Evolutionary conservation across 129 eudicot species (phyloP).

Genomic region (Saussurea involucrata): DNA sequence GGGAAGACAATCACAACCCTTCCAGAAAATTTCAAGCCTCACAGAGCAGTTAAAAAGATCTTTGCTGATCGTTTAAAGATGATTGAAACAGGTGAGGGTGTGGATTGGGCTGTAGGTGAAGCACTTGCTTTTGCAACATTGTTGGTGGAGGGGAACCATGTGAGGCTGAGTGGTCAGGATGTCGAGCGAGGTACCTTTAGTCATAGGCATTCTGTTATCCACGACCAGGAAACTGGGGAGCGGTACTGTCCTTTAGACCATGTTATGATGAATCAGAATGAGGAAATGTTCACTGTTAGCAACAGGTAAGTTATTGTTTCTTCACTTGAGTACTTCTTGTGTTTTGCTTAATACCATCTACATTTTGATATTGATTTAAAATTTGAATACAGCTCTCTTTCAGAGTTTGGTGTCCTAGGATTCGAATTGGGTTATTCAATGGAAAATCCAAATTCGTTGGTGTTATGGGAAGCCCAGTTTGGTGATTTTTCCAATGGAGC

Average conservation of each 20-base stretch:
- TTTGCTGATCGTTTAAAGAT: constrained; percentile 81
- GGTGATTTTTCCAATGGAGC: constrained; percentile 97
- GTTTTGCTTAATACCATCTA: no score
- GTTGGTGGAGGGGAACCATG: constrained; percentile 95
- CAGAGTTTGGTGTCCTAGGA: constrained; percentile 94
- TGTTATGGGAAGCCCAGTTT: constrained; percentile 96
- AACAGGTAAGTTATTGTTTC: constrained; percentile 54
- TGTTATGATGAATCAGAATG: constrained; percentile 64
- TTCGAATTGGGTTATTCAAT: constrained; percentile 94
- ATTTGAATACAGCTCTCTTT: constrained; percentile 67
- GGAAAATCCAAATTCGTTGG: constrained; percentile 97
- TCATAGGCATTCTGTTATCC: constrained; percentile 87
- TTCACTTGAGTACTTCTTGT: no score
- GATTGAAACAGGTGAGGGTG: constrained; percentile 95
- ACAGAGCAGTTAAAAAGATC: constrained; percentile 80
- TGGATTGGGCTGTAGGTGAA: constrained; percentile 98
- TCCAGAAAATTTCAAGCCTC: constrained; percentile 85
- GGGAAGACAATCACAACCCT: constrained; percentile 79
- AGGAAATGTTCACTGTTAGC: constrained; percentile 95
- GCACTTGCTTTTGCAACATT: constrained; percentile 95
- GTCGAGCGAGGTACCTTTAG: constrained; percentile 97
- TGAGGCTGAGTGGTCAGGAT: constrained; percentile 95
- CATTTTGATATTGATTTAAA: not conserved
- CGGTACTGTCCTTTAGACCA: constrained; percentile 87
- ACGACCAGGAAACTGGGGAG: constrained; percentile 91